Base-by-base conservation (phyloP, 768 basidiomycete genomes). In the Calocybe indica region DNA sequence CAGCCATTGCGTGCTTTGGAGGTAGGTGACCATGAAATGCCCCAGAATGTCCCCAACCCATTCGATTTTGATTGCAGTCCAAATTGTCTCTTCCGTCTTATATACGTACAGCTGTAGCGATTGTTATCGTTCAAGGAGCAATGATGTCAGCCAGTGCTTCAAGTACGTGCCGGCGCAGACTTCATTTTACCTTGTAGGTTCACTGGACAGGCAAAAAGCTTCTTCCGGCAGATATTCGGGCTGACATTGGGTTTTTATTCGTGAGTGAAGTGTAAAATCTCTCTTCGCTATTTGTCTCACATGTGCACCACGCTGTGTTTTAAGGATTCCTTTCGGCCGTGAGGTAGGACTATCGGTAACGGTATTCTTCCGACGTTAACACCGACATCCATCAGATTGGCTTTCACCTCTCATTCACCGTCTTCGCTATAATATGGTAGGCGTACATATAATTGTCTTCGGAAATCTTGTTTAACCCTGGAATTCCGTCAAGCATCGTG, bases 91-190 rank as follows among this genome's bases (percentile, higher is more conserved):
- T 7, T 69, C 67, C 0, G 65, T 69, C 3, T 66, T 63, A 42
- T 70, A 68, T 52, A 68, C 68, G 1, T 68, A 70, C 46, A 69
- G 67, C 47, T 68, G 66, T 47, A 66, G 66, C 40, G 68, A 70
- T 50, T 70, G 68, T 50, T 68, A 69, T 50, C 58, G 61, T 12
- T 56, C 59, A 2, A 56, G 64, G 22, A 69, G 67, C 48, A 68
- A 68, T 46, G 68, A 70, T 40, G 65, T 65, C 28, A 68, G 67
- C 46, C 66, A 65, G 43, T 68, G 67, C 45, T 70, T 70, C 54
- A 68, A 65, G 68, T 68, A 40, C 5, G 61, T 56, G 8, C 2
- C 7, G 7, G 7, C 10, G 6, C 14, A 40, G 15, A 13, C 22
- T 36, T 43, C 37, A 30, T 33, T 5, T 29, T 37, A 5, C 12